phyloP scores from a whole-genome alignment of 2,329 filamentous ascomycete genomes.

The Torrubiella hemipterigena region DNA sequence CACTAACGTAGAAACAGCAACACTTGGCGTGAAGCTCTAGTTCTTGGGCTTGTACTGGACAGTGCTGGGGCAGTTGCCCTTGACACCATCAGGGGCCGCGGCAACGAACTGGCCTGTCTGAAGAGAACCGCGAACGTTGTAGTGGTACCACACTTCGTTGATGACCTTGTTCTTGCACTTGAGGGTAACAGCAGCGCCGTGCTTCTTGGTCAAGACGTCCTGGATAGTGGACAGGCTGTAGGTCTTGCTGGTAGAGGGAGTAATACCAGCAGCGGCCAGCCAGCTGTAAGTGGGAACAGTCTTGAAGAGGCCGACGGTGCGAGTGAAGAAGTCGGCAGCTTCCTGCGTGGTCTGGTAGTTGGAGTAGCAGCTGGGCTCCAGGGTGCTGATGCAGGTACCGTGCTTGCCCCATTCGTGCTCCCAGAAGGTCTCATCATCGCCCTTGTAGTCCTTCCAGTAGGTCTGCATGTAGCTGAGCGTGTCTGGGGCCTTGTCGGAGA shows the following conservation, averaged over 20 bases:
- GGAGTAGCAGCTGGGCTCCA: conserved; percentile 54
- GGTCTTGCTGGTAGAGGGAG: conserved; percentile 38
- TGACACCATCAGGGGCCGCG: conserved; percentile 40
- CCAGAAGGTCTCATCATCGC: conserved; percentile 55
- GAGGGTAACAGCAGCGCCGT: conserved; percentile 44
- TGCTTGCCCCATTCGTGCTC: conserved; percentile 67
- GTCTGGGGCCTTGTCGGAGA: conserved; percentile 40
- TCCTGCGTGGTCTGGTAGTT: conserved; percentile 49
- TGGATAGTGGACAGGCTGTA: conserved; percentile 50
- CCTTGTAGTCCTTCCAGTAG: conserved; percentile 61
- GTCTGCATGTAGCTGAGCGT: conserved; percentile 55
- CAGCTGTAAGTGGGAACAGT: conserved; percentile 50
- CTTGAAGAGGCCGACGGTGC: conserved; percentile 54
- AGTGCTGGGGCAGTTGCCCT: conserved; percentile 50
- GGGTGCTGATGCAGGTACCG: conserved; percentile 59
- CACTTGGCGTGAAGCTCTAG: no score
- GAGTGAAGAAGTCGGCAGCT: conserved; percentile 57
- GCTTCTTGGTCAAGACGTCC: conserved; percentile 38
- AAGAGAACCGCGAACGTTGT: conserved; percentile 45
- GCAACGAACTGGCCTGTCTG: conserved; percentile 50
- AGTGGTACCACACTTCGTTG: conserved; percentile 50
- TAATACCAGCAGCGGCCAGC: conserved; percentile 51
- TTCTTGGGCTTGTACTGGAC: conserved; percentile 58
- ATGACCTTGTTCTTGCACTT: conserved; percentile 37
- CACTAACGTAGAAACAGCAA: no score